Evolutionary conservation across 1,139 yeast genomes (phyloP), one percentile per base, ranked within the genome.

Genomic region (Hansenula sp.): DNA sequence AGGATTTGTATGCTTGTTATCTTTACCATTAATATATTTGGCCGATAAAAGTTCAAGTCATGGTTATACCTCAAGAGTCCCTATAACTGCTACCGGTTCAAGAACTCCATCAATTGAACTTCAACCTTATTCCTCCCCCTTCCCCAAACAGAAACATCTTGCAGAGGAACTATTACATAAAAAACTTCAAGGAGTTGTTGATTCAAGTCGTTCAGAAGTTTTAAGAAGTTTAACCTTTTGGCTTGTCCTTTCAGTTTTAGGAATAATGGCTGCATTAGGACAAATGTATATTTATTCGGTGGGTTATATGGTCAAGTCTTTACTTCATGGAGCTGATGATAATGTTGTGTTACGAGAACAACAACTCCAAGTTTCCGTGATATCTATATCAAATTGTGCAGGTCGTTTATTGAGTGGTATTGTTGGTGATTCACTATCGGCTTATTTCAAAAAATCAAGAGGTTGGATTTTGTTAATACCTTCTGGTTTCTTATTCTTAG

Each of bases 261-360:
- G 83, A 0, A 47, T 74, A 3, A 60, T 77, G 41, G 82, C 83
- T 0, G 75, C 81, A 0, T 51, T 79, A 51, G 84, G 84, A 10
- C 84, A 79, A 56, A 74, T 79, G 79, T 79, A 77, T 58, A 79
- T 79, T 21, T 79, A 78, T 53, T 77, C 82, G 0, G 79, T 77
- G 17, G 85, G 85, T 1, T 77, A 76, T 54, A 77, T 79, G 63
- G 79, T 76, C 11, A 74, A 72, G 50, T 80, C 85, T 0, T 64
- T 79, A 29, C 48, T 47, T 2, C 53, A 54, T 17, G 51, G 53
- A 1, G 50, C 55, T 7, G 51, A 60, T 3, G 70, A 65, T 10
- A 56, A 58, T 2, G 44, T 65, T 4, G 66, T 72, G 28, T 81
- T 77, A 53, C 61, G 62, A 33, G 71, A 73, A 41, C 85, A 79